Evolutionary conservation across 177 flowering plant genomes (phyloP).

Genomic region (Vitis hybrid): DNA sequence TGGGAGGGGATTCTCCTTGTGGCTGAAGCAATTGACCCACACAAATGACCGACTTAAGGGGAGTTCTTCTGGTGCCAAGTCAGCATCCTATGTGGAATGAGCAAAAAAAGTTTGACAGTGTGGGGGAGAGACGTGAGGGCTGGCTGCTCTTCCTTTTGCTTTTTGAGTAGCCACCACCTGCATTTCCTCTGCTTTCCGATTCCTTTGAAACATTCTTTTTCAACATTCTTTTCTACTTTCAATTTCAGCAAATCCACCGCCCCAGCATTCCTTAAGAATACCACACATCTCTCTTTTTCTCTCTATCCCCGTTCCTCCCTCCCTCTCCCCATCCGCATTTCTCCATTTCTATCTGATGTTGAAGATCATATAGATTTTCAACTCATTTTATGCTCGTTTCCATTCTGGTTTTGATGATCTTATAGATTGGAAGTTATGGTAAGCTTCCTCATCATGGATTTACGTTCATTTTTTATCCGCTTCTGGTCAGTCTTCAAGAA

Average conservation of each 20-base stretch:
- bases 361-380: not conserved
- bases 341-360: not conserved
- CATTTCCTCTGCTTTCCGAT: constrained; percentile 26
- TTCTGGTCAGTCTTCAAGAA: not conserved
- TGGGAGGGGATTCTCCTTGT: not conserved
- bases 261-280: constrained; percentile 15
- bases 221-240: constrained; percentile 10
- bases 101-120: constrained; percentile 1
- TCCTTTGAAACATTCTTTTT: constrained; percentile 18
- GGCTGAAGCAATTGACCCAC: not conserved
- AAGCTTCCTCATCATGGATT: constrained; percentile 17
- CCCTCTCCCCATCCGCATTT: not conserved
- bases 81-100: constrained; percentile 31
- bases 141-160: constrained; percentile 19
- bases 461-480: not conserved
- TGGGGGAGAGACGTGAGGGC: constrained; percentile 16
- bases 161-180: constrained; percentile 28
- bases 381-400: not conserved
- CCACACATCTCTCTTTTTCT: not conserved
- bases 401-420: constrained; percentile 20
- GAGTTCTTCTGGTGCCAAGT: constrained; percentile 21
- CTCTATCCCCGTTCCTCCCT: constrained; percentile 12
- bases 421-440: constrained; percentile 27
- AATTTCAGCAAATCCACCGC: constrained; percentile 10
- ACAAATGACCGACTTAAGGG: not conserved